phyloP scores from a whole-genome alignment of 2,329 filamentous ascomycete genomes.

The Paracamarosporium sp. region DNA sequence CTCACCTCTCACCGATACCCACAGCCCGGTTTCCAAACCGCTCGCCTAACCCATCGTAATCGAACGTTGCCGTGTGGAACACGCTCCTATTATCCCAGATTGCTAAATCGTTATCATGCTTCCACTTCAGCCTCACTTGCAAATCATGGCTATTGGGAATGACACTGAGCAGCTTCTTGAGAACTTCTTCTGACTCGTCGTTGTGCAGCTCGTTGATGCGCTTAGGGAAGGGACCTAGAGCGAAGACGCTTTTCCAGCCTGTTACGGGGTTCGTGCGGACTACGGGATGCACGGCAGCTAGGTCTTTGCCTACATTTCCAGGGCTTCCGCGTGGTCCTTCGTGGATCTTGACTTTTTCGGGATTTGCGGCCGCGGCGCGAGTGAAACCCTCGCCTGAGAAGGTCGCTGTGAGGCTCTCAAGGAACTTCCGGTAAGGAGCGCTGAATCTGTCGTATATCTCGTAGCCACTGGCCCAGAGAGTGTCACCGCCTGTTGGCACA shows the following conservation, averaged over 20 bases:
- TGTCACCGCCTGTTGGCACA: constrained; percentile 55
- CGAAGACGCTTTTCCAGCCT: constrained; percentile 61
- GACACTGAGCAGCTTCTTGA: constrained; percentile 40
- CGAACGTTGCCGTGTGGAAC: constrained; percentile 67
- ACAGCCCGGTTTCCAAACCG: constrained; percentile 64
- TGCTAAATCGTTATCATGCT: constrained; percentile 54
- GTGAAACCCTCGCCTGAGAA: constrained; percentile 46
- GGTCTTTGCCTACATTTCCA: constrained; percentile 55
- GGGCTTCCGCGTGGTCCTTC: constrained; percentile 56
- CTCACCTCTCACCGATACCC: constrained; percentile 52
- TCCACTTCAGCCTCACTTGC: constrained; percentile 59
- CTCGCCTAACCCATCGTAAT: constrained; percentile 62
- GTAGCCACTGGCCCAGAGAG: constrained; percentile 72
- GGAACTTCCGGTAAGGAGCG: constrained; percentile 53
- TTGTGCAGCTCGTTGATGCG: constrained; percentile 44
- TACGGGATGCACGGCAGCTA: constrained; percentile 59
- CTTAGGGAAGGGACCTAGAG: constrained; percentile 39
- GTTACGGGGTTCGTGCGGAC: constrained; percentile 65
- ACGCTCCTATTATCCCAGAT: constrained; percentile 71
- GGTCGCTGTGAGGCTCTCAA: constrained; percentile 51
- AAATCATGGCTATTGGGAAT: constrained; percentile 57
- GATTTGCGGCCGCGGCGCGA: constrained; percentile 44
- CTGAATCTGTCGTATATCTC: constrained; percentile 71
- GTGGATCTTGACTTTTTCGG: constrained; percentile 50
- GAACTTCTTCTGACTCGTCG: constrained; percentile 42